Evolutionary conservation across 768 basidiomycete species (phyloP).

Genomic region (Dentipellis fragilis): DNA sequence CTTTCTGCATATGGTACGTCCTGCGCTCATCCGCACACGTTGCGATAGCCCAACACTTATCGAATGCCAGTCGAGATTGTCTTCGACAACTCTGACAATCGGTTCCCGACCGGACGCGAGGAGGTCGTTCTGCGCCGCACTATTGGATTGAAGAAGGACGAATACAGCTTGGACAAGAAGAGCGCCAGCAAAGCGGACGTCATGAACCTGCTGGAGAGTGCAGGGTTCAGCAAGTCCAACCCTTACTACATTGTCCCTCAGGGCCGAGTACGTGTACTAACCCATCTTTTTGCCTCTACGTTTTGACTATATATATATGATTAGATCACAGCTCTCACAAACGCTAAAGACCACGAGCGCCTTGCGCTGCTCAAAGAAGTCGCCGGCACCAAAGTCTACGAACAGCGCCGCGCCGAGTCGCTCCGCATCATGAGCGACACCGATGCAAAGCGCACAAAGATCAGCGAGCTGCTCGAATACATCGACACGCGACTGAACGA

Average conservation of each 20-base stretch:
- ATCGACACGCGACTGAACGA: constrained; percentile 86
- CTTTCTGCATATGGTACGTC: constrained; percentile 82
- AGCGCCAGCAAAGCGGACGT: constrained; percentile 94
- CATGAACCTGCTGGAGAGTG: constrained; percentile 93
- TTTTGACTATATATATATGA: neutral
- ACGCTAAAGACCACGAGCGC: constrained; percentile 92
- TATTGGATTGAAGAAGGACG: constrained; percentile 97
- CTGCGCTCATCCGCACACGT: neutral
- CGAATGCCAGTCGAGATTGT: constrained; percentile 67
- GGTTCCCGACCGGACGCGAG: constrained; percentile 86
- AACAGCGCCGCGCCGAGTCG: constrained; percentile 85
- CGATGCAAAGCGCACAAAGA: constrained; percentile 85
- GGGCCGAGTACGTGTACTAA: constrained; percentile 60
- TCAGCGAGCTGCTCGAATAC: constrained; percentile 79
- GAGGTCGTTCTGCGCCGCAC: constrained; percentile 86
- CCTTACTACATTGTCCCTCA: constrained; percentile 99
- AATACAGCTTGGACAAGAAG: constrained; percentile 95
- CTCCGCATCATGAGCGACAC: constrained; percentile 97
- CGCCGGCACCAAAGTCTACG: constrained; percentile 96
- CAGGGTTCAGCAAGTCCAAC: constrained; percentile 96
- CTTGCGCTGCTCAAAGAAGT: constrained; percentile 95
- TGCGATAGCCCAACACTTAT: neutral
- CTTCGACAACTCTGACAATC: constrained; percentile 89
- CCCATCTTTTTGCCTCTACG: neutral
- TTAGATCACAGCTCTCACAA: constrained; percentile 92